A percentile compares a stretch with the other conserved stretches of the same genome.
These are phyloP conservation scores for Atalantia buxifolia DNA, from an alignment of 345 rosid species.

Conservation along the genomic window DNA sequence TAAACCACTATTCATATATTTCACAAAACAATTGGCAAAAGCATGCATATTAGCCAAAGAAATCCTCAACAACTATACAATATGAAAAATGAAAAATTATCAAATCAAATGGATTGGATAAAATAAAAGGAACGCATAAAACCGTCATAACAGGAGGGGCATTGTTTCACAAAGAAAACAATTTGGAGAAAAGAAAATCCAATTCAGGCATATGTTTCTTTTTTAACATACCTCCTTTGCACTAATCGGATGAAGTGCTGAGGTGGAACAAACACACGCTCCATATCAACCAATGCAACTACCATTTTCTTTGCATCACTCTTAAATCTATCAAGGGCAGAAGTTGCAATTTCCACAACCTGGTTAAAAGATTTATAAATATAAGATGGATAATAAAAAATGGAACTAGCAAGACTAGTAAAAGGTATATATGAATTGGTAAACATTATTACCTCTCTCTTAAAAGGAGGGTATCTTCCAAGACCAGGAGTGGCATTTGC, in stretches of 20 bases:
- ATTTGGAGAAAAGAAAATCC: not conserved
- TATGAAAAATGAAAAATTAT: not conserved
- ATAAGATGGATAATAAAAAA: not conserved
- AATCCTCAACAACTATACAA: not conserved
- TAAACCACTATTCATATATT: not conserved
- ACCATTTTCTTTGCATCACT: conserved; percentile 95
- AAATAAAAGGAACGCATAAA: not conserved
- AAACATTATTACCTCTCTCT: conserved; percentile 69
- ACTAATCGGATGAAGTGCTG: conserved; percentile 98
- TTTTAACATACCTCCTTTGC: conserved; percentile 68
- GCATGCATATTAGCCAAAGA: not conserved
- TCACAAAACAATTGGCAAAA: not conserved
- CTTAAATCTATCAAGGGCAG: conserved; percentile 92
- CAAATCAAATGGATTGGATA: not conserved
- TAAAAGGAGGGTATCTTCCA: conserved; percentile 96
- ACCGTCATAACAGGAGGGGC: not conserved
- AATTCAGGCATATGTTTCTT: not conserved
- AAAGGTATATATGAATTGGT: not conserved
- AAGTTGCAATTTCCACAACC: conserved; percentile 89
- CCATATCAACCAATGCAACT: conserved; percentile 97
- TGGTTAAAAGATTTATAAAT: conserved; percentile 25
- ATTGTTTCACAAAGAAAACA: not conserved
- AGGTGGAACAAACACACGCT: conserved; percentile 99
- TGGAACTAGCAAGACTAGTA: not conserved
- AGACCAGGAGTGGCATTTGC: conserved; percentile 98